Evolutionary conservation across 2,329 filamentous ascomycete genomes (phyloP), one percentile per base, ranked within the genome.

Genomic region (Pseudopyricularia cyperi): DNA sequence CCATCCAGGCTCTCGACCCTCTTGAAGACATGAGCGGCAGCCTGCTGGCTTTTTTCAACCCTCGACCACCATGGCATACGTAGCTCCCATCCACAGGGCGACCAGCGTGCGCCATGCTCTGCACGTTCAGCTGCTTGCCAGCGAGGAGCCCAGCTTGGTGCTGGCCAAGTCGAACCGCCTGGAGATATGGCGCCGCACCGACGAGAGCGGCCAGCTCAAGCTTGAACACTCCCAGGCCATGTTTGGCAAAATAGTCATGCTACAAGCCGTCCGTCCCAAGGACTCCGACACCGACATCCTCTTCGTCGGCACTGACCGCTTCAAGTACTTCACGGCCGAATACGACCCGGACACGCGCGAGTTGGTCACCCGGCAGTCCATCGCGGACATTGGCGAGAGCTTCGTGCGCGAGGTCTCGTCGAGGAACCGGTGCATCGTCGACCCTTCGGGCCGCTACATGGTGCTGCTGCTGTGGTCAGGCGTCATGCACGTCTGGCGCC

Each of bases 41-140:
- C 24, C 33, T 15, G 15, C 35, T 58, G 39, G 17, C 17, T 12
- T 12, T 24, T 15, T 24, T 19, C 17, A 26, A 44, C 4, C 3
- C 39, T 12, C 39, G 39, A 44, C 39, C 33, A 62, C 52, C 52
- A 98, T 98, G 93, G 87, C 93, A 51, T 98, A 97, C 67, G 74
- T 98, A 62, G 89, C 89, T 55, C 90, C 93, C 37, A 93, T 98
- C 53, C 93, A 98, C 67, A 79, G 83, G 60, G 86, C 93, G 24
- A 96, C 88, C 66, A 95, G 89, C 71, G 83, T 96, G 57, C 83
- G 90, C 52, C 87, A 95, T 77, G 91, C 90, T 14, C 67, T 97
- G 58, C 87, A 85, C 63, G 76, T 91, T 55, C 82, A 81, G 60
- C 83, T 97, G 60, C 72, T 95, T 50, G 77, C 79, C 44, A 71